phyloP scores from a whole-genome alignment of 495 filamentous ascomycete species.

The Penicillium bovifimosum region DNA sequence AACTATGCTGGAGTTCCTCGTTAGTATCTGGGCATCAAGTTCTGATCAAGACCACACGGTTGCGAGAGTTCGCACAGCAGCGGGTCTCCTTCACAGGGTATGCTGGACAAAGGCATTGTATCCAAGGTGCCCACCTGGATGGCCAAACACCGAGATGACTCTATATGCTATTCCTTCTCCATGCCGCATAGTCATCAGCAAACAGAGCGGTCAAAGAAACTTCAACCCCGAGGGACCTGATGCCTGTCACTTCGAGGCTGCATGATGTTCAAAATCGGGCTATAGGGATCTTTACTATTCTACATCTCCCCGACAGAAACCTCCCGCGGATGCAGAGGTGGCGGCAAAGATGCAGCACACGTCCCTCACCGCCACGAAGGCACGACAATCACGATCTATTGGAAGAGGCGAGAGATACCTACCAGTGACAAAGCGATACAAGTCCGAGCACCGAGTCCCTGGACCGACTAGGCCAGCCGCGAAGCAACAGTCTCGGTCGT shows the following conservation, averaged over 20 bases:
- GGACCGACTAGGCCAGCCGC: slow-evolving; percentile 1
- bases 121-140: neutral
- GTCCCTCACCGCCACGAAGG: slow-evolving; percentile 5
- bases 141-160: neutral
- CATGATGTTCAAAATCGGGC: neutral
- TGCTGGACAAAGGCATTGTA: neutral
- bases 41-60: neutral
- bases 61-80: neutral
- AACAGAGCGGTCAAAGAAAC: neutral
- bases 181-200: neutral
- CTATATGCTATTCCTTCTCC: neutral
- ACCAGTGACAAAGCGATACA: slow-evolving; percentile 14
- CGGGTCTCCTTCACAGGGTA: neutral
- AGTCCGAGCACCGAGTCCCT: slow-evolving; percentile 4
- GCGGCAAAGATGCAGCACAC: slow-evolving; percentile 22
- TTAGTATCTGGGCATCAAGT: neutral
- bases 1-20: neutral
- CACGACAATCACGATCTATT: neutral
- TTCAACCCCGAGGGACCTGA: neutral
- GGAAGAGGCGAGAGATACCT: slow-evolving; percentile 6
- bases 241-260: neutral
- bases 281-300: slow-evolving; percentile 3
- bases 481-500: slow-evolving; percentile 3
- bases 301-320: neutral
- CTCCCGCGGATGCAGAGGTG: slow-evolving; percentile 8